A percentile compares a stretch with the other conserved stretches of the same genome.
Conservation (phyloP, 345 rosid species). For the Salix arbutifolia region DNA sequence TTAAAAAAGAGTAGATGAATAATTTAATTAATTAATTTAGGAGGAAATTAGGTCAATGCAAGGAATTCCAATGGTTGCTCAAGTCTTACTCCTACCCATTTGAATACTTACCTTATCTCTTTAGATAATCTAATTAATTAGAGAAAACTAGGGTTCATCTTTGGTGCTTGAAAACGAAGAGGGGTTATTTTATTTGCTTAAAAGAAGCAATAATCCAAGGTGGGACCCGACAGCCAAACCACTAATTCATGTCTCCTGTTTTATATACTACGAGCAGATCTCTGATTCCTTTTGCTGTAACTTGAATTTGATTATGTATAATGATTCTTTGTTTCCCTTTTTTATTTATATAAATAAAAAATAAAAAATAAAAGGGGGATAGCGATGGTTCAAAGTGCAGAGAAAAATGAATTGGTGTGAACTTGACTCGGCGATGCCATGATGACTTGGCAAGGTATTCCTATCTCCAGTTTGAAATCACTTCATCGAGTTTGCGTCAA, state of each 20-base stretch:
- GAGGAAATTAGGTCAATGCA: conserved; percentile 24
- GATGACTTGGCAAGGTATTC: not conserved
- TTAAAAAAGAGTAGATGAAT: not conserved
- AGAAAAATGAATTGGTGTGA: not conserved
- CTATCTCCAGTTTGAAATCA: not conserved
- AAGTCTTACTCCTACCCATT: conserved; percentile 1
- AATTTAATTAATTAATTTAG: not conserved
- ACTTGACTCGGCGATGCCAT: not conserved
- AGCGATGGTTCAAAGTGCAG: not conserved
- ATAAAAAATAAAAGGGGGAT: not conserved
- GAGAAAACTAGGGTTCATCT: not conserved
- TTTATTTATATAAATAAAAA: too few species aligned
- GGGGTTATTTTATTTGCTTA: not conserved
- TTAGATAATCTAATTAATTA: conserved; percentile 8
- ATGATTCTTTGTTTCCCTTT: not conserved
- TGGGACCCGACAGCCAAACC: conserved; percentile 9
- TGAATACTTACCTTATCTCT: conserved; percentile 24
- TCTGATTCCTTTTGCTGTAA: not conserved
- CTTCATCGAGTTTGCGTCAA: not conserved
- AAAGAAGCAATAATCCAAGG: not conserved
- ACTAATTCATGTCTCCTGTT: not conserved
- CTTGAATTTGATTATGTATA: not conserved
- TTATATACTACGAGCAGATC: not conserved
- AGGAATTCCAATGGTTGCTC: conserved; percentile 16
- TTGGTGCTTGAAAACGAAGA: not conserved